Base-by-base conservation (phyloP, 2,329 filamentous ascomycete genomes). In the Aspergillus flavus region DNA sequence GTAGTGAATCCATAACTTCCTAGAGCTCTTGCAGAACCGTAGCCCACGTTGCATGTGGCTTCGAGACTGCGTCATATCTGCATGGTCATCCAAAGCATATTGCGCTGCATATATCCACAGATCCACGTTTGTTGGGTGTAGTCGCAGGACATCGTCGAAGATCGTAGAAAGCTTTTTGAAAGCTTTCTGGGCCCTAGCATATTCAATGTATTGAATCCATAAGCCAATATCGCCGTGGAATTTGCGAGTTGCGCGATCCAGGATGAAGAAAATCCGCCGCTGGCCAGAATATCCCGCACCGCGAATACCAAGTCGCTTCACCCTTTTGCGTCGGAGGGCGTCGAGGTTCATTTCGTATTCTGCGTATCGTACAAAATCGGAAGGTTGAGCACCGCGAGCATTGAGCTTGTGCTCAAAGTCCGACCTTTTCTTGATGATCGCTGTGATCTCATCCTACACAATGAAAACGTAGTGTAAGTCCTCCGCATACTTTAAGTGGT, bases 331-430 rank as follows among this genome's bases (percentile, higher is more conserved):
- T 62, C 93, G 90, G 48, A 98, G 85, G 3, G 86, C 80, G 71
- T 97, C 93, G 11, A 84, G 75, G 65, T 84, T 90, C 79, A 87
- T 87, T 73, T 90, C 87, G 72, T 88, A 89, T 67, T 87, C 87
- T 53, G 91, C 90, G 81, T 98, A 99, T 69, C 89, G 87, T 59
- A 92, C 89, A 81, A 92, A 98, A 75, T 97, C 93, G 64, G 86
- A 80, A 0, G 94, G 86, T 48, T 87, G 86, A 64, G 89, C 89
- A 56, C 93, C 92, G 28, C 93, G 89, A 3, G 92, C 89, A 65
- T 97, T 91, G 69, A 98, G 87, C 62, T 89, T 91, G 80, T 97
- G 94, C 78, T 99, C 95, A 76, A 94, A 96, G 71, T 96, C 91
- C 73, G 93, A 96, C 71, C 95, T 89, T 78, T 95, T 97, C 75